Percentiles rank a stretch among this genome's conserved stretches.
phyloP scores from a whole-genome alignment of 805 yeast species.

The Starmerella scarabaei region DNA sequence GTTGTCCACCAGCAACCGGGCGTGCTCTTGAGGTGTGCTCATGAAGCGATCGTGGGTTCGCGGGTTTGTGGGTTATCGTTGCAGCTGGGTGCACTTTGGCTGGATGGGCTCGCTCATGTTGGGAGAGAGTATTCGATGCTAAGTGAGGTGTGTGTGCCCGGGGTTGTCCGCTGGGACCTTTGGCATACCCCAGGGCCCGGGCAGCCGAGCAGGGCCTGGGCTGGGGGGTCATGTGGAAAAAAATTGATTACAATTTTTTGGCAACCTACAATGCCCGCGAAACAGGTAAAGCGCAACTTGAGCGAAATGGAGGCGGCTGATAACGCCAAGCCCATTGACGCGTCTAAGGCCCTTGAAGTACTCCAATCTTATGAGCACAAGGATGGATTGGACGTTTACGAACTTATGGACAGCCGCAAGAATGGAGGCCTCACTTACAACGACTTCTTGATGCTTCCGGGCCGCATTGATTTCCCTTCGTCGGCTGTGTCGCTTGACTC shows the following conservation, averaged over 20 bases:
- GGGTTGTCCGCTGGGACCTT: too few relatives aligned
- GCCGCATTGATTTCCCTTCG: slow-evolving; percentile 81
- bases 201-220: neutral
- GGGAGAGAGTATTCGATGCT: neutral
- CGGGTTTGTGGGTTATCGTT: neutral
- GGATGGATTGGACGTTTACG: slow-evolving; percentile 76
- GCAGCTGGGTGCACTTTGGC: neutral
- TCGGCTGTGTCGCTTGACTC: slow-evolving; percentile 66
- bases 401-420: slow-evolving; percentile 75
- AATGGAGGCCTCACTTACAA: slow-evolving; percentile 97
- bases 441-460: slow-evolving; percentile 90
- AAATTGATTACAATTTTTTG: neutral
- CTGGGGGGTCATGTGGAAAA: neutral
- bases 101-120: too few relatives aligned
- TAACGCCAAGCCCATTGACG: neutral
- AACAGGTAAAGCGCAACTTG: neutral
- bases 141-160: too few relatives aligned
- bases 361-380: slow-evolving; percentile 51
- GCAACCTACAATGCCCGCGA: neutral
- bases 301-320: slow-evolving; percentile 1
- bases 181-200: neutral
- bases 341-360: slow-evolving; percentile 44
- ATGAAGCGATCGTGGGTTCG: neutral
- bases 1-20: too few relatives aligned
- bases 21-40: neutral